These are phyloP conservation scores for Rheum nobile DNA, from an alignment of 148 eudicot species.

Conservation along the genomic window DNA sequence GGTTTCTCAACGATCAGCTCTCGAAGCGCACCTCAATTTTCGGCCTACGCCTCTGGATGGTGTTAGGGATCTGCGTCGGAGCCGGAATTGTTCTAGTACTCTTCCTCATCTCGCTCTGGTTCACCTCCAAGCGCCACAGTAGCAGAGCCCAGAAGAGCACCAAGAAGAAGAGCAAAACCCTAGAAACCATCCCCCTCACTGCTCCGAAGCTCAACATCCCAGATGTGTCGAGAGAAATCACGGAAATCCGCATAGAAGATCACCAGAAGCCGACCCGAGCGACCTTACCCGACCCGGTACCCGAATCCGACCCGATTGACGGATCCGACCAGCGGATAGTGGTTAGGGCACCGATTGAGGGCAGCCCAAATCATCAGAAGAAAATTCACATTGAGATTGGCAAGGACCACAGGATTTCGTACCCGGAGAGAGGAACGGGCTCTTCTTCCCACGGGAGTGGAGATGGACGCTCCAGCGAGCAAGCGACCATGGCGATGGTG, in stretches of 20 bases:
- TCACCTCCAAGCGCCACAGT: slow-evolving; percentile 39
- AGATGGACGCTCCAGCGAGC: slow-evolving; percentile 27
- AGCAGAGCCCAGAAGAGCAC: slow-evolving; percentile 10
- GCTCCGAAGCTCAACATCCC: slow-evolving; percentile 39
- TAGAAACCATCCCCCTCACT: not conserved
- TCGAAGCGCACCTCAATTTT: slow-evolving; percentile 52
- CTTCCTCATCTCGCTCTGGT: slow-evolving; percentile 53
- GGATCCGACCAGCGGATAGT: slow-evolving; percentile 11
- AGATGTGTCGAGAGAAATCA: slow-evolving; percentile 51
- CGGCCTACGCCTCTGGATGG: slow-evolving; percentile 58
- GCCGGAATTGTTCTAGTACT: slow-evolving; percentile 46
- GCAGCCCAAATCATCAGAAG: slow-evolving; percentile 18
- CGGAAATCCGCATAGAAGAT: slow-evolving; percentile 37
- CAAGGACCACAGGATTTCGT: slow-evolving; percentile 41
- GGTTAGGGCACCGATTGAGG: slow-evolving; percentile 16
- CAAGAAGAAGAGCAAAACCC: not conserved
- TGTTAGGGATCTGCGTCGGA: slow-evolving; percentile 54
- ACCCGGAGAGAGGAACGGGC: slow-evolving; percentile 26
- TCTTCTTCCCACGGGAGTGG: slow-evolving; percentile 21
- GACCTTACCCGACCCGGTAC: slow-evolving; percentile 15
- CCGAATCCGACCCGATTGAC: slow-evolving; percentile 19
- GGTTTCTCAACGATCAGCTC: slow-evolving; percentile 42
- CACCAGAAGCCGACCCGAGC: slow-evolving; percentile 11
- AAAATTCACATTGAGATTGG: slow-evolving; percentile 47
- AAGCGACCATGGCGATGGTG: slow-evolving; percentile 12